phyloP scores from a whole-genome alignment of 2,329 filamentous ascomycete genomes.

The Phialemoniopsis sp. region DNA sequence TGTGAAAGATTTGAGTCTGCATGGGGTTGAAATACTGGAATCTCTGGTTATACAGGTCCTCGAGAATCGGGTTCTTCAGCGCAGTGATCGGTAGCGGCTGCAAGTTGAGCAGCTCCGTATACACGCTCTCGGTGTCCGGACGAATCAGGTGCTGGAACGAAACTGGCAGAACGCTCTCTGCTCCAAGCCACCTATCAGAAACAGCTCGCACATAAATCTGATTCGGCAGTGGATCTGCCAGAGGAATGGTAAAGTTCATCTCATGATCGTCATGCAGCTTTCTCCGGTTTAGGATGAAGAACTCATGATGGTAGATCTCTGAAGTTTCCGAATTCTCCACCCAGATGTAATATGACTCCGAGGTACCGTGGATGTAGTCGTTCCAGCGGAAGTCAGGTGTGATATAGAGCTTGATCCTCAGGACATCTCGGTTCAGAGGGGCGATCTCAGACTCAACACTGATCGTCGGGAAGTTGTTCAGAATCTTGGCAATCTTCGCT shows the following conservation, averaged over 20 bases:
- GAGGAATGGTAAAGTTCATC: constrained; percentile 93
- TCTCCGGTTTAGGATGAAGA: constrained; percentile 84
- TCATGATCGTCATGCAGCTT: constrained; percentile 97
- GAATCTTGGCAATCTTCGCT: constrained; percentile 70
- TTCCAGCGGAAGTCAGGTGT: constrained; percentile 94
- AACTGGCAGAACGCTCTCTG: constrained; percentile 90
- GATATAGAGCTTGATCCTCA: constrained; percentile 83
- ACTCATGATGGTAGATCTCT: constrained; percentile 97
- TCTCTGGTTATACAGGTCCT: constrained; percentile 81
- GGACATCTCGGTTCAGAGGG: constrained; percentile 87
- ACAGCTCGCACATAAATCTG: constrained; percentile 96
- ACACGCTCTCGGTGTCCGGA: constrained; percentile 95
- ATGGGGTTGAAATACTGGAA: constrained; percentile 99
- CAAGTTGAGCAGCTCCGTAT: constrained; percentile 87
- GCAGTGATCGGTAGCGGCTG: constrained; percentile 86
- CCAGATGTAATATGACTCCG: constrained; percentile 98
- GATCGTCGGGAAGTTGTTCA: constrained; percentile 90
- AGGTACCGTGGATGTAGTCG: constrained; percentile 86
- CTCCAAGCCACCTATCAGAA: constrained; percentile 93
- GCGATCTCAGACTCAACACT: constrained; percentile 92
- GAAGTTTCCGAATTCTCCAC: constrained; percentile 97
- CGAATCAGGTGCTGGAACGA: constrained; percentile 98
- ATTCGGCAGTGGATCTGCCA: constrained; percentile 87
- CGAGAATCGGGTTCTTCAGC: constrained; percentile 79
- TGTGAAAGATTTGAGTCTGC: constrained; percentile 98